These are phyloP conservation scores for Aspergillus sojae DNA, from an alignment of 2,329 filamentous ascomycete species.

Conservation along the genomic window DNA sequence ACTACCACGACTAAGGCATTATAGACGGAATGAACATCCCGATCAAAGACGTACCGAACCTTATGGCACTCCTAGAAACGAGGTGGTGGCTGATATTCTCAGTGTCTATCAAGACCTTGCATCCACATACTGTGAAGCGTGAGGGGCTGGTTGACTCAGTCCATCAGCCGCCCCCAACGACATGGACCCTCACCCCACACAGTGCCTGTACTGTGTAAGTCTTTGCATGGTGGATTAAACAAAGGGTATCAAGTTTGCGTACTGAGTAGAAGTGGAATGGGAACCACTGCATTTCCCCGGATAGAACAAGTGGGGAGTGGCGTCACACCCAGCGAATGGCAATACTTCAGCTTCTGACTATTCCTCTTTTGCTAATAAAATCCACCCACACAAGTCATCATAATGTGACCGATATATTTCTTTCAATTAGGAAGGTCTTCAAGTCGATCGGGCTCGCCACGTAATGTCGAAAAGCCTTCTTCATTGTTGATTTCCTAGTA, in stretches of 20 bases:
- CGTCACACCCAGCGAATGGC: constrained; percentile 8
- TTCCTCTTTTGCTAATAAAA: neutral
- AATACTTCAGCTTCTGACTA: constrained; percentile 8
- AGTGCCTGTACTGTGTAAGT: neutral
- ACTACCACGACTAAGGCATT: neutral
- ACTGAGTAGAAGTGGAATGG: neutral
- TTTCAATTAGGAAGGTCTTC: neutral
- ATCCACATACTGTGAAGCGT: neutral
- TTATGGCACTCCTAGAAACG: neutral
- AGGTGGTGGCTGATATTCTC: neutral
- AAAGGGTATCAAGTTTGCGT: neutral
- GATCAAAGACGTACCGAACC: neutral
- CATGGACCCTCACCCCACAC: neutral
- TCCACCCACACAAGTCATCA: neutral
- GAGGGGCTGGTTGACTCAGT: neutral
- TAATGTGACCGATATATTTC: neutral
- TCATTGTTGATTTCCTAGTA: neutral
- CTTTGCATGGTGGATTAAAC: neutral
- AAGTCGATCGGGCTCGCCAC: constrained; percentile 12
- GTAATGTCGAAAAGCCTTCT: constrained; percentile 2
- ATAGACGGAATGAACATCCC: constrained; percentile 1
- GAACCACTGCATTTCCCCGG: neutral
- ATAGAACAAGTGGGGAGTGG: constrained; percentile 7
- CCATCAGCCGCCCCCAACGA: neutral
- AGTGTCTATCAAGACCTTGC: neutral